Evolutionary conservation across 1,284 basidiomycete species (phyloP), one percentile per base, ranked within the genome.

Genomic region (Fomitopsis betulina): DNA sequence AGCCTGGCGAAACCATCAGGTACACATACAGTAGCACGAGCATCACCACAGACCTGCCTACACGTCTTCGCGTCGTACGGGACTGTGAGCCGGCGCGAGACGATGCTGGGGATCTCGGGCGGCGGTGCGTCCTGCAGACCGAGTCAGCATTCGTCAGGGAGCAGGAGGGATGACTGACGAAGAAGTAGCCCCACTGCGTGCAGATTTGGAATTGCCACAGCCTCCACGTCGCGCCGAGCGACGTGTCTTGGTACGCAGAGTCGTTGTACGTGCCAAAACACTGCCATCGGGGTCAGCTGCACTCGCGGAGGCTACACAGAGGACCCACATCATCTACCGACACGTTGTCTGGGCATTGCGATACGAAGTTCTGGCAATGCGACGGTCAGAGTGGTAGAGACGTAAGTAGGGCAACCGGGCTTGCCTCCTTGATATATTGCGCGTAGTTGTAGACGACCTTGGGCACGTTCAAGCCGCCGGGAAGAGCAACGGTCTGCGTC

Each of bases 181-280:
- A 80, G 70, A 96, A 95, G 73, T 94, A 98, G 1, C 95, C 96
- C 94, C 95, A 98, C 68, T 96, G 86, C 0, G 91, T 95, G 75
- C 94, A 97, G 58, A 89, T 86, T 72, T 97, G 95, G 81, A 94
- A 98, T 2, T 81, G 71, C 96, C 96, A 98, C 12, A 91, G 77
- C 45, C 94, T 81, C 93, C 93, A 96, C 0, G 79, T 81, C 69
- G 91, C 81, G 58, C 83, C 76, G 7, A 93, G 73, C 13, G 79
- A 81, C 0, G 81, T 83, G 13, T 79, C 77, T 60, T 81, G 80
- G 73, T 85, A 96, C 64, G 83, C 78, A 1, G 76, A 66, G 63
- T 89, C 88, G 64, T 96, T 76, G 59, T 80, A 83, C 0, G 92
- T 90, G 17, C 93, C 93, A 67, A 97, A 97, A 73, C 96, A 98